A percentile compares a stretch with the other conserved stretches of the same genome.
Evolutionary conservation across 345 rosid species (phyloP).

Genomic region (Populus ilicifolia): DNA sequence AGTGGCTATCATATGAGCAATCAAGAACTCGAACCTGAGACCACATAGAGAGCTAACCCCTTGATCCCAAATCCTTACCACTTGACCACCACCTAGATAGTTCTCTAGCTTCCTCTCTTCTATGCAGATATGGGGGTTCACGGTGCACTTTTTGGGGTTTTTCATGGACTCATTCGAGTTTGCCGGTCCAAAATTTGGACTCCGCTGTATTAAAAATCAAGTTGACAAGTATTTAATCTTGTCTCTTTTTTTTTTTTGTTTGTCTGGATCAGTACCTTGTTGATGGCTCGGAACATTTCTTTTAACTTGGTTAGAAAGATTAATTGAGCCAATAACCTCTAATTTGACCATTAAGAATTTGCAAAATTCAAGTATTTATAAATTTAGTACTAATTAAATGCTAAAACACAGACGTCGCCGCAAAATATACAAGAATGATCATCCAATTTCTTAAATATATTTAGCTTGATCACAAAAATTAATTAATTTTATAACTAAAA

Average conservation of each 20-base stretch:
- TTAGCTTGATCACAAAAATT: no score
- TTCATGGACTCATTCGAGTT: background rate
- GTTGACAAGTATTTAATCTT: background rate
- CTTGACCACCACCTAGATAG: no score
- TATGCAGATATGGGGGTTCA: conserved; percentile 4
- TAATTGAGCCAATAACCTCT: background rate
- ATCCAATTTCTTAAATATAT: no score
- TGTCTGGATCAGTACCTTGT: background rate
- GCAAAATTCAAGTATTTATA: background rate
- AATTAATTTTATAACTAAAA: no score
- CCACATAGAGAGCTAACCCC: no score
- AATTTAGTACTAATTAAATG: no score
- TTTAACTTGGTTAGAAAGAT: background rate
- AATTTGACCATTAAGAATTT: background rate
- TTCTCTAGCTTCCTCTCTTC: conserved; percentile 6
- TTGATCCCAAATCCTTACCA: no score
- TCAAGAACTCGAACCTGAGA: no score
- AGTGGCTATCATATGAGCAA: no score
- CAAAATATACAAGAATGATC: no score
- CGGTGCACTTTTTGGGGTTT: background rate
- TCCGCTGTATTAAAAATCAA: background rate
- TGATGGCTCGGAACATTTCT: background rate
- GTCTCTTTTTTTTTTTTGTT: background rate
- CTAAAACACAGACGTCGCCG: no score
- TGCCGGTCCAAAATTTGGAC: background rate